phyloP scores from a whole-genome alignment of 169 alveolate genomes.

The Cryptosporidium tyzzeri region DNA sequence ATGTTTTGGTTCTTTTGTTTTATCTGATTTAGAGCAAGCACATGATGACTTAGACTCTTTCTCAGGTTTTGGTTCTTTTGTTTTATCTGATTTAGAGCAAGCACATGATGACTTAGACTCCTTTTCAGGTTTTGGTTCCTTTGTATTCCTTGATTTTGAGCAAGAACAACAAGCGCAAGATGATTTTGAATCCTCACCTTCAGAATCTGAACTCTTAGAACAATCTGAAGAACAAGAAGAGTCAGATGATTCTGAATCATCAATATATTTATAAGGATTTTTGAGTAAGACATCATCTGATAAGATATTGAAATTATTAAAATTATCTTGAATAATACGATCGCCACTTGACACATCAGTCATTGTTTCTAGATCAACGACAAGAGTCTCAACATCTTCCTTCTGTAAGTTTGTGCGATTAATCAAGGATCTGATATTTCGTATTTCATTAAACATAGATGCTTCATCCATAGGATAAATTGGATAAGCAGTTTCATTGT shows the following conservation, averaged over 20 bases:
- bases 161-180: conserved; percentile 21
- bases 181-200: not conserved
- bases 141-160: not conserved
- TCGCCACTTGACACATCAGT: not conserved
- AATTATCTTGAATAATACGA: not conserved
- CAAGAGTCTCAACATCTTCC: not conserved
- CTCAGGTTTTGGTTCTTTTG: not conserved
- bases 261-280: not conserved
- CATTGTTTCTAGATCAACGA: not conserved
- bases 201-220: not conserved
- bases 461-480: not conserved
- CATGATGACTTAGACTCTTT: not conserved
- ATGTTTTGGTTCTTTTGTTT: not conserved
- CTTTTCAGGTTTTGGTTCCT: not conserved
- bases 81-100: not conserved
- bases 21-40: not conserved
- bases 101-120: not conserved
- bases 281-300: not conserved
- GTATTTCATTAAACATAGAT: not conserved
- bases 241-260: not conserved
- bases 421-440: not conserved
- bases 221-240: not conserved
- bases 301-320: not conserved
- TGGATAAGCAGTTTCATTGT: not conserved
- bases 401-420: not conserved